A percentile compares a stretch with the other conserved stretches of the same genome.
phyloP scores from a whole-genome alignment of 371 early-diverging fungal species.

The Mucor plumbeus region DNA sequence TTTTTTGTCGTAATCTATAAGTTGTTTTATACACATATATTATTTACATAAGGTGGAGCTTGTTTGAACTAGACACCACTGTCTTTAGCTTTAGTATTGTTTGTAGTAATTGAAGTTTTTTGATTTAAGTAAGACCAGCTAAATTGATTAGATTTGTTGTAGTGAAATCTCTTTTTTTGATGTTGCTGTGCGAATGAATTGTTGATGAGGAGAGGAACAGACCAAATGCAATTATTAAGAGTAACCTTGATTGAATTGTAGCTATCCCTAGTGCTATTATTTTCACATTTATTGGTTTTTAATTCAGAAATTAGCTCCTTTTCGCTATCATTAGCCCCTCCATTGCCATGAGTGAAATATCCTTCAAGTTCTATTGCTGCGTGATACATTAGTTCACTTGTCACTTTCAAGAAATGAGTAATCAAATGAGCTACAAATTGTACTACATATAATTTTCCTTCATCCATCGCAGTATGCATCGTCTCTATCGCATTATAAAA shows the following conservation, averaged over 20 bases:
- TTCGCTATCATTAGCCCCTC: neutral
- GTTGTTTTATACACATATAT: neutral
- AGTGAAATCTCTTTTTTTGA: no score
- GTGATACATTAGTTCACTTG: conserved; percentile 10
- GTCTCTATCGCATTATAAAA: conserved; percentile 6
- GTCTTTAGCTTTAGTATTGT: neutral
- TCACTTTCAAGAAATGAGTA: conserved; percentile 13
- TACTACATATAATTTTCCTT: conserved; percentile 23
- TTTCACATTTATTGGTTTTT: no score
- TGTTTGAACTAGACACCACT: neutral
- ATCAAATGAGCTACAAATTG: conserved; percentile 22
- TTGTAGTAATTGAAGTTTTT: neutral
- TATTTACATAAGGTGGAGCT: neutral
- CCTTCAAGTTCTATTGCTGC: neutral
- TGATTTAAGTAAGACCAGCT: neutral
- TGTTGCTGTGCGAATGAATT: neutral
- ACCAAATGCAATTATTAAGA: conserved; percentile 10
- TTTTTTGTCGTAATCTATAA: no score
- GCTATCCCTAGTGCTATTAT: no score
- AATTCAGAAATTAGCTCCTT: neutral
- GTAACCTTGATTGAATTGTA: neutral
- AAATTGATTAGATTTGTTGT: neutral
- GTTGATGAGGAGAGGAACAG: conserved; percentile 12
- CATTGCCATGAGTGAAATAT: neutral
- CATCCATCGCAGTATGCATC: conserved; percentile 23